These are phyloP conservation scores for Niveomyces coronatus DNA, from an alignment of 2,329 filamentous ascomycete species.

Conservation along the genomic window DNA sequence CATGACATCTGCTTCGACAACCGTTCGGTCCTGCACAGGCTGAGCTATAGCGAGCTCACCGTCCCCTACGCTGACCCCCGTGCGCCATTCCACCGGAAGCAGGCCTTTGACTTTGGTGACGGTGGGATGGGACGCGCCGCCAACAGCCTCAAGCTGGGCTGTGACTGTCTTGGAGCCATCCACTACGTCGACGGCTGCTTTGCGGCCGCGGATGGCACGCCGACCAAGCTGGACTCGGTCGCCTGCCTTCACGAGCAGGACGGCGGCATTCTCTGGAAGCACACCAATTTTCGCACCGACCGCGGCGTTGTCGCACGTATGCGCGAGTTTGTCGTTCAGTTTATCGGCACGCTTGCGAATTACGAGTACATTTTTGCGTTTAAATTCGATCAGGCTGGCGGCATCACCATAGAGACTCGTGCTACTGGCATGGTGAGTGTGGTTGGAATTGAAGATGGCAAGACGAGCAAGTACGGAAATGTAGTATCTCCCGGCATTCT, in stretches of 20 bases:
- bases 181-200: conserved; percentile 51
- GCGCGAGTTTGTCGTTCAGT: conserved; percentile 56
- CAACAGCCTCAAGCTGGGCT: conserved; percentile 59
- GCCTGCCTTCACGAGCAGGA: conserved; percentile 64
- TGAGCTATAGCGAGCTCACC: conserved; percentile 60
- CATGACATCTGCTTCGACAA: conserved; percentile 60
- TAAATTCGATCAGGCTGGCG: conserved; percentile 51
- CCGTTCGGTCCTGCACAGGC: conserved; percentile 53
- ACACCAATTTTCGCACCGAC: conserved; percentile 57
- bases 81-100: conserved; percentile 56
- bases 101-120: conserved; percentile 64
- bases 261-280: conserved; percentile 61
- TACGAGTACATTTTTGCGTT: conserved; percentile 53
- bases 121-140: conserved; percentile 55
- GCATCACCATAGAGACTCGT: conserved; percentile 50
- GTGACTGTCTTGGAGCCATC: conserved; percentile 60
- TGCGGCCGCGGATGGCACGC: conserved; percentile 41
- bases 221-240: conserved; percentile 43
- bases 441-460: conserved; percentile 47
- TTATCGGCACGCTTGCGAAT: conserved; percentile 58
- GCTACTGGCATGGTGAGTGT: conserved; percentile 57
- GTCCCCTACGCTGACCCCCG: conserved; percentile 59
- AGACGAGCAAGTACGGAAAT: conserved; percentile 43
- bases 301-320: conserved; percentile 49
- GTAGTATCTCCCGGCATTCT: conserved; percentile 54